Percentiles rank a stretch among this genome's conserved stretches.
These are phyloP conservation scores for Craspedostauros australis DNA, from an alignment of 108 stramenopile species.

Conservation along the genomic window DNA sequence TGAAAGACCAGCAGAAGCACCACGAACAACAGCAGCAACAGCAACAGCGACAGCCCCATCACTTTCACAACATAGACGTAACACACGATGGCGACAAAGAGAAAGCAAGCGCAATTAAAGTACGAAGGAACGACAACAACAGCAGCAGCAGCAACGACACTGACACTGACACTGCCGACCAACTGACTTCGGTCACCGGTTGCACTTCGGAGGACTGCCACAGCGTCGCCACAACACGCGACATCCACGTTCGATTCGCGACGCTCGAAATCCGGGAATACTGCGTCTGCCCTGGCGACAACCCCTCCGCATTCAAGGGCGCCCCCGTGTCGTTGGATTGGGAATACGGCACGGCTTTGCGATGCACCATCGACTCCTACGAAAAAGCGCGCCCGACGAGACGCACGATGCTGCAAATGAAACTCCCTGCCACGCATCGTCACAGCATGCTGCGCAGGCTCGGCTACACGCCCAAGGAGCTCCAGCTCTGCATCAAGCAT, in stretches of 20 bases:
- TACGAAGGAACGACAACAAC: background rate
- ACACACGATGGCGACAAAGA: background rate
- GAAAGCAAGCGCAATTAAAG: background rate
- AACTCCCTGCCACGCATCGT: slow-evolving; percentile 15
- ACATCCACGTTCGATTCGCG: slow-evolving; percentile 13
- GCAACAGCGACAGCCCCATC: no score
- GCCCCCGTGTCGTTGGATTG: slow-evolving; percentile 20
- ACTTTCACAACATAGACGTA: no score
- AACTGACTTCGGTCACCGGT: background rate
- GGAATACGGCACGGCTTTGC: slow-evolving; percentile 1
- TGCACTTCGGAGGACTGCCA: background rate
- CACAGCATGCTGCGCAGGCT: slow-evolving; percentile 5
- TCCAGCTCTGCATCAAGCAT: slow-evolving; percentile 5
- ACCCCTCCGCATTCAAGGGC: slow-evolving; percentile 21
- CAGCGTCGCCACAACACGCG: background rate
- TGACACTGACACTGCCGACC: background rate
- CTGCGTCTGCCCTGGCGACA: slow-evolving; percentile 28
- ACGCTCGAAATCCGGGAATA: slow-evolving; percentile 32
- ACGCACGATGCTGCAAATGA: slow-evolving; percentile 15
- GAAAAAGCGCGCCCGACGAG: slow-evolving; percentile 4
- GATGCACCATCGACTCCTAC: slow-evolving; percentile 17
- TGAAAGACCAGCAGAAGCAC: no score
- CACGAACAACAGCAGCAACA: no score
- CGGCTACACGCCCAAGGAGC: slow-evolving; percentile 14
- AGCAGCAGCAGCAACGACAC: background rate